These are phyloP conservation scores for Sclerotinia trifoliorum DNA, from an alignment of 2,329 filamentous ascomycete genomes.

Conservation along the genomic window DNA sequence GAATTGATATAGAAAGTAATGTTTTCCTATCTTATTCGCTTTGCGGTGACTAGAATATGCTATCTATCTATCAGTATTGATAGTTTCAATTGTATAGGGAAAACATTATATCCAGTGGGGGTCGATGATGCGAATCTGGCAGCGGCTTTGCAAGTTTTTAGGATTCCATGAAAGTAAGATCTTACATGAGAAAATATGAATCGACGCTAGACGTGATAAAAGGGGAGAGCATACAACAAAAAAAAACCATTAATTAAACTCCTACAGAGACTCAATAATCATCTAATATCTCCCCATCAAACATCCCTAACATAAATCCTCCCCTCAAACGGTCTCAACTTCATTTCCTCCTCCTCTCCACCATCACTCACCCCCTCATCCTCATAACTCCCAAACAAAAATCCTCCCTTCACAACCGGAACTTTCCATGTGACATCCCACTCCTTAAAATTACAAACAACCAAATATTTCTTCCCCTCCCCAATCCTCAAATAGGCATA, in stretches of 20 bases:
- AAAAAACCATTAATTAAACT: background rate
- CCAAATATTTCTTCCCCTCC: conserved; percentile 1
- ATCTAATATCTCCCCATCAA: background rate
- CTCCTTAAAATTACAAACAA: conserved; percentile 15
- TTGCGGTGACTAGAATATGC: too few species aligned
- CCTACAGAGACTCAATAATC: background rate
- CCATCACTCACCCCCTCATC: background rate
- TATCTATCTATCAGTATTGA: too few species aligned
- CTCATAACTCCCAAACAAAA: conserved; percentile 8
- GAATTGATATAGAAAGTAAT: too few species aligned
- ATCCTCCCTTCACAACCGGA: background rate
- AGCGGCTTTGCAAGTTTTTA: too few species aligned
- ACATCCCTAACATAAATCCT: conserved; percentile 5
- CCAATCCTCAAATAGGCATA: conserved; percentile 20
- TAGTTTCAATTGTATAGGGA: too few species aligned
- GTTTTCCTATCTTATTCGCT: too few species aligned
- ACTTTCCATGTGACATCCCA: background rate
- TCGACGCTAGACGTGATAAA: background rate
- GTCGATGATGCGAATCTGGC: too few species aligned
- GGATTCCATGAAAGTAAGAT: too few species aligned
- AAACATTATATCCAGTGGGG: too few species aligned
- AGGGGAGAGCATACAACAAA: background rate
- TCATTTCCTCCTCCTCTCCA: background rate
- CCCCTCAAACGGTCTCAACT: conserved; percentile 11
- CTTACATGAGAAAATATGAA: background rate